A percentile compares a stretch with the other conserved stretches of the same genome.
These are phyloP conservation scores for Torulaspora maleeae DNA, from an alignment of 805 yeast genomes.

Conservation along the genomic window DNA sequence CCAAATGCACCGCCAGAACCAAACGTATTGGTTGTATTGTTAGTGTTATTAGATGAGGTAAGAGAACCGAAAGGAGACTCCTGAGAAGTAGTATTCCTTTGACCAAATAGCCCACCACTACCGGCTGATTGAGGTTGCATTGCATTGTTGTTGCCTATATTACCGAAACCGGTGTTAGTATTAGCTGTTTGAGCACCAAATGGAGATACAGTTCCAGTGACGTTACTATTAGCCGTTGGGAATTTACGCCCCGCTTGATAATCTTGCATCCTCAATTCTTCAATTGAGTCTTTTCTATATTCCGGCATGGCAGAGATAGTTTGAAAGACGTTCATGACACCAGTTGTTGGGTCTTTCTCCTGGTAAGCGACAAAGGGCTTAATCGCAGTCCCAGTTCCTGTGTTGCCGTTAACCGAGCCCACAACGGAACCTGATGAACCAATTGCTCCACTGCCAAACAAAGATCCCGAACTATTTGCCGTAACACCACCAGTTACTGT, in stretches of 20 bases:
- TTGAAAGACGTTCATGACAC: conserved; percentile 58
- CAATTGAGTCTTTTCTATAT: conserved; percentile 73
- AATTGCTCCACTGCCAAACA: conserved; percentile 36
- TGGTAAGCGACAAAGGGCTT: conserved; percentile 63
- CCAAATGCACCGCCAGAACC: conserved; percentile 33
- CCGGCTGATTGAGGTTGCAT: conserved; percentile 19
- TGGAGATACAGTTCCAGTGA: conserved; percentile 34
- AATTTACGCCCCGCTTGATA: conserved; percentile 56
- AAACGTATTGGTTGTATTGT: conserved; percentile 11
- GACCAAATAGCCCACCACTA: conserved; percentile 29
- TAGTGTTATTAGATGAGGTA: conserved; percentile 13
- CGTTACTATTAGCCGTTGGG: conserved; percentile 19
- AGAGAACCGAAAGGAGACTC: conserved; percentile 28
- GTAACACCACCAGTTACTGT: conserved; percentile 30
- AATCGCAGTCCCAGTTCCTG: conserved; percentile 54
- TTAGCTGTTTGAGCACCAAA: conserved; percentile 32
- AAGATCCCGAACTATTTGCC: conserved; percentile 32
- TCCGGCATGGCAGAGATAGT: conserved; percentile 87
- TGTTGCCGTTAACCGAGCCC: conserved; percentile 21
- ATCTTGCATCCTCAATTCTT: conserved; percentile 86
- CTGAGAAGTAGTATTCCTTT: conserved; percentile 20
- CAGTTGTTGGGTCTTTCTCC: conserved; percentile 65
- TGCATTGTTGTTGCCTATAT: conserved; percentile 20
- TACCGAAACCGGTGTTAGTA: conserved; percentile 20
- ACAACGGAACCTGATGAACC: conserved; percentile 9